Percentiles rank a stretch among this genome's conserved stretches.
phyloP scores from a whole-genome alignment of 805 yeast genomes.

The Starmera quercuum region DNA sequence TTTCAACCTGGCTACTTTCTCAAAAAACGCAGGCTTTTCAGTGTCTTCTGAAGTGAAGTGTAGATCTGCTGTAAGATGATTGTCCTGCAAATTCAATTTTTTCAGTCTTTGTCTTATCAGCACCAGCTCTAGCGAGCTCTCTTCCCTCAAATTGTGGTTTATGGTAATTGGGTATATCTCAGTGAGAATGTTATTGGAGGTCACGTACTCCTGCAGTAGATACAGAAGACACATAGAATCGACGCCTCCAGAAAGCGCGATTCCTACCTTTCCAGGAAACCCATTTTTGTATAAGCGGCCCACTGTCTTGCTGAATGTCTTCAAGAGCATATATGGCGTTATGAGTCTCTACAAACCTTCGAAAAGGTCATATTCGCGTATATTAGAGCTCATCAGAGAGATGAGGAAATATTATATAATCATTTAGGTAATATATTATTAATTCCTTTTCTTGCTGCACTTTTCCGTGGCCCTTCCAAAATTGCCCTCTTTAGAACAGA shows the following conservation, averaged over 20 bases:
- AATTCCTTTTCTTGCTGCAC: too few relatives aligned
- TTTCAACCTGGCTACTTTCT: slow-evolving; percentile 49
- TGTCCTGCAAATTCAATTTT: slow-evolving; percentile 13
- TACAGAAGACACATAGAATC: slow-evolving; percentile 68
- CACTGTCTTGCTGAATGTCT: too few relatives aligned
- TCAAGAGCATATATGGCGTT: too few relatives aligned
- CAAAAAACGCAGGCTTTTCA: slow-evolving; percentile 31
- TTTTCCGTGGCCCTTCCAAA: too few relatives aligned
- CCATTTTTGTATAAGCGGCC: neutral
- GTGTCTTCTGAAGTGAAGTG: slow-evolving; percentile 7
- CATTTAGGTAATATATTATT: too few relatives aligned
- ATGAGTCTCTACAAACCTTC: too few relatives aligned
- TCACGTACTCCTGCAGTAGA: slow-evolving; percentile 33
- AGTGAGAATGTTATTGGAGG: slow-evolving; percentile 20
- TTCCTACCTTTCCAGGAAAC: slow-evolving; percentile 27
- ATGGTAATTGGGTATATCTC: slow-evolving; percentile 51
- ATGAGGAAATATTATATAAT: too few relatives aligned
- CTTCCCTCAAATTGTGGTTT: slow-evolving; percentile 51
- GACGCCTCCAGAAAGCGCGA: slow-evolving; percentile 77
- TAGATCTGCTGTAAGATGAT: slow-evolving; percentile 24
- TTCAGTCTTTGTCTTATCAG: slow-evolving; percentile 14
- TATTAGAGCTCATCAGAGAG: too few relatives aligned
- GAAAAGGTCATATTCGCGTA: too few relatives aligned
- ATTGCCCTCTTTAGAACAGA: too few relatives aligned
- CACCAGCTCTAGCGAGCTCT: slow-evolving; percentile 14